Conservation (phyloP, 1,284 basidiomycete genomes). For the Cryptococcus hybrid region DNA sequence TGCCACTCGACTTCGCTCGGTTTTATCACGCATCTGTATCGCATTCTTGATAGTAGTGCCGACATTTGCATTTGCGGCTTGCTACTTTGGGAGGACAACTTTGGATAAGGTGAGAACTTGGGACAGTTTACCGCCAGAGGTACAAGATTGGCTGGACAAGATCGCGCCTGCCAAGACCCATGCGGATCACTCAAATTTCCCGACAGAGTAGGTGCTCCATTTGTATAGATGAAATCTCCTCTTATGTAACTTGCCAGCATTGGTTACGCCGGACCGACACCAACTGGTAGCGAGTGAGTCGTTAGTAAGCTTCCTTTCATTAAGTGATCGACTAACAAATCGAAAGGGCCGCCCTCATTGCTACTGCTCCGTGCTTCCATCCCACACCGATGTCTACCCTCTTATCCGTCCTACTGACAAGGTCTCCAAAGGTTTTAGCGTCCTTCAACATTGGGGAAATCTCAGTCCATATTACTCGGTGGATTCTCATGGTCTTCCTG, state of each 20-base stretch:
- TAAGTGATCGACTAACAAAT: conserved; percentile 3
- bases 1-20: conserved; percentile 4
- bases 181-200: conserved; percentile 38
- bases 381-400: conserved; percentile 66
- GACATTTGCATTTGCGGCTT: conserved; percentile 20
- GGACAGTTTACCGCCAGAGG: conserved; percentile 35
- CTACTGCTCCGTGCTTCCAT: conserved; percentile 70
- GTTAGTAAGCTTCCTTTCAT: background rate
- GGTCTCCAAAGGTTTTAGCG: conserved; percentile 38
- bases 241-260: conserved; percentile 51
- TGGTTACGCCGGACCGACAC: conserved; percentile 76
- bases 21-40: conserved; percentile 27
- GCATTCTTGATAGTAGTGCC: conserved; percentile 27
- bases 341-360: conserved; percentile 61
- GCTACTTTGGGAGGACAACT: conserved; percentile 23
- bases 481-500: conserved; percentile 50
- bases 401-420: conserved; percentile 54
- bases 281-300: conserved; percentile 70
- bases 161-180: conserved; percentile 15
- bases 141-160: conserved; percentile 36
- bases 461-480: conserved; percentile 52
- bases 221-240: background rate
- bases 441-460: conserved; percentile 53
- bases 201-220: conserved; percentile 38
- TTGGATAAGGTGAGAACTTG: conserved; percentile 23